Conservation (phyloP, 1,139 yeast species). For the Protomyces pachydermus region DNA sequence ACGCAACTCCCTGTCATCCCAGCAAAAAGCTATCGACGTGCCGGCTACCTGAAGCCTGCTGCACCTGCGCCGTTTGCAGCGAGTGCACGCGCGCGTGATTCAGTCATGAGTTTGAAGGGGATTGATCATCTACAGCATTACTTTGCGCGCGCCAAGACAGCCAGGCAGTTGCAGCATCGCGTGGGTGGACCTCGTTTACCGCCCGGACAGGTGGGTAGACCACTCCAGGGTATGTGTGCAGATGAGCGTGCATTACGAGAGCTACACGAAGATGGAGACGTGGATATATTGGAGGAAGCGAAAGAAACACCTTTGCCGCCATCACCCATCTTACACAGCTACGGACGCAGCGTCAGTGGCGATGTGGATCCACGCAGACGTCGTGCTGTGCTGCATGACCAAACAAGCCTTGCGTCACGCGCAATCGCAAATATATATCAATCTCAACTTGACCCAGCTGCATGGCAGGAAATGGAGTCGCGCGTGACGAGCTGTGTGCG, state of each 20-base stretch:
- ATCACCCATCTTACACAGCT: background rate
- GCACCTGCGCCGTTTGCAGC: conserved; percentile 15
- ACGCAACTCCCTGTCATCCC: too few relatives aligned
- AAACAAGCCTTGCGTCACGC: background rate
- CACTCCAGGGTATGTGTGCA: background rate
- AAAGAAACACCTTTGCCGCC: conserved; percentile 13
- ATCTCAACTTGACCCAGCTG: background rate
- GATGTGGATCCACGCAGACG: conserved; percentile 8
- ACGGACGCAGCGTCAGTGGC: conserved; percentile 3
- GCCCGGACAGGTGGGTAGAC: background rate
- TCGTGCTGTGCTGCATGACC: background rate
- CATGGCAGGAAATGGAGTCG: background rate
- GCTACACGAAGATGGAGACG: background rate
- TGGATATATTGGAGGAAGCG: conserved; percentile 1
- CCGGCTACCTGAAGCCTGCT: conserved; percentile 14
- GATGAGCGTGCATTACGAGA: background rate
- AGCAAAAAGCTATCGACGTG: background rate
- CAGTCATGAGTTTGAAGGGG: conserved; percentile 7
- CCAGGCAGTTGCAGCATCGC: background rate
- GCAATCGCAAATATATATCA: background rate
- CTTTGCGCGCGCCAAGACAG: conserved; percentile 7
- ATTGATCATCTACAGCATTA: conserved; percentile 23
- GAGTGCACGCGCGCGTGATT: conserved; percentile 10
- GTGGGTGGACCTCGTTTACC: background rate
- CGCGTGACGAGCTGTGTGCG: conserved; percentile 1